These are phyloP conservation scores for Claviceps monticola DNA, from an alignment of 2,329 filamentous ascomycete species.

Conservation along the genomic window DNA sequence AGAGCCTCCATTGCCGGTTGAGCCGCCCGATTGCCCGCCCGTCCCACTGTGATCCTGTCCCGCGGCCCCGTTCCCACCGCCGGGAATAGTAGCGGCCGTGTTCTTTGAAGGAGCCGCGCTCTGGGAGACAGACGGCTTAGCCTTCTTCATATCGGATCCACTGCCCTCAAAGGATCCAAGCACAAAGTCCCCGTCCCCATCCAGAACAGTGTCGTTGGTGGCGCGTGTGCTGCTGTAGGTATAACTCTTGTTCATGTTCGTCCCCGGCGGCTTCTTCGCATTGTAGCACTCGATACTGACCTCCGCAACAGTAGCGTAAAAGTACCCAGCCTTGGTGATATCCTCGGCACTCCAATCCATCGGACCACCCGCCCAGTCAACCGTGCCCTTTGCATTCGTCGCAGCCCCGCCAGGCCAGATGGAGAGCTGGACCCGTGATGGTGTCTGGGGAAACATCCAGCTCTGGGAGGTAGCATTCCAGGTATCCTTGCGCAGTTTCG, in stretches of 20 bases:
- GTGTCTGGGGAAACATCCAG: conserved; percentile 85
- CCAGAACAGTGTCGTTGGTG: conserved; percentile 64
- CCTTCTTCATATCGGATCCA: conserved; percentile 55
- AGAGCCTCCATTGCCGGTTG: conserved; percentile 11
- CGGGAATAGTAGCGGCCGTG: conserved; percentile 16
- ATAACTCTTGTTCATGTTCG: conserved; percentile 59
- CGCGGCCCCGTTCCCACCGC: conserved; percentile 13
- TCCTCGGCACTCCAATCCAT: conserved; percentile 72
- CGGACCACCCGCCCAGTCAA: conserved; percentile 79
- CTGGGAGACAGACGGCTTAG: conserved; percentile 15
- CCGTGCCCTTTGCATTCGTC: conserved; percentile 68
- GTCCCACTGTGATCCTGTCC: conserved; percentile 12
- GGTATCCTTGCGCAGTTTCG: conserved; percentile 61
- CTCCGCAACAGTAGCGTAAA: conserved; percentile 66
- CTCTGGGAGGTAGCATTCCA: conserved; percentile 74
- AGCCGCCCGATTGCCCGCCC: not conserved
- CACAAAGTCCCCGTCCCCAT: conserved; percentile 61
- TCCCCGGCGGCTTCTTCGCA: conserved; percentile 44
- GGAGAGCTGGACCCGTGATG: conserved; percentile 79
- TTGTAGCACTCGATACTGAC: conserved; percentile 81
- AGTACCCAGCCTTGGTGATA: conserved; percentile 76
- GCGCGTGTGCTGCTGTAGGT: conserved; percentile 51
- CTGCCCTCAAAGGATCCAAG: conserved; percentile 71
- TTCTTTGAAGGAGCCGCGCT: conserved; percentile 11
- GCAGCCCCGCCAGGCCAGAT: conserved; percentile 86